phyloP scores from a whole-genome alignment of 2,329 filamentous ascomycete species.

The Thermomyces lanuginosus region DNA sequence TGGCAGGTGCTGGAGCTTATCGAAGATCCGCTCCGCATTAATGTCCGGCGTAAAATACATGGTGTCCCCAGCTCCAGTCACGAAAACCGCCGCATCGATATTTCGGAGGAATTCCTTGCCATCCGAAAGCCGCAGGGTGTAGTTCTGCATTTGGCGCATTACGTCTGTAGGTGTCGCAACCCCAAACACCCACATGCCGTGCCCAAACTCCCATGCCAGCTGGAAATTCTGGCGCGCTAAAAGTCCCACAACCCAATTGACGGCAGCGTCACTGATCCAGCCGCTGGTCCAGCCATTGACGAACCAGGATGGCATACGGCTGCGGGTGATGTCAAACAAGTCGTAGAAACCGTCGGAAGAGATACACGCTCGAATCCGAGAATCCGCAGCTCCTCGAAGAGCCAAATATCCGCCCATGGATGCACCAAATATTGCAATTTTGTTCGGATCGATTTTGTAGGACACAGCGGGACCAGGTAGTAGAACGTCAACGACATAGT shows the following conservation, averaged over 20 bases:
- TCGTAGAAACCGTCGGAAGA: conserved; percentile 1
- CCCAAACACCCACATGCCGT: neutral
- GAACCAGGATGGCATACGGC: conserved; percentile 1
- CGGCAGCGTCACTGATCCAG: neutral
- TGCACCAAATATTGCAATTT: conserved; percentile 23
- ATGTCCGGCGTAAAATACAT: neutral
- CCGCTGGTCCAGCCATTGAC: neutral
- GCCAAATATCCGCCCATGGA: conserved; percentile 34
- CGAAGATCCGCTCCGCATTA: neutral
- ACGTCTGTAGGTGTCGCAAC: neutral
- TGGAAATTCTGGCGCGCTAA: neutral
- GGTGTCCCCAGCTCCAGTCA: neutral
- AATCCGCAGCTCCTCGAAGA: conserved; percentile 17
- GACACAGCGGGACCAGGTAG: conserved; percentile 1
- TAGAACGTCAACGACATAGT: conserved; percentile 12
- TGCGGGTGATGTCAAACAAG: neutral
- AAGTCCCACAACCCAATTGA: neutral
- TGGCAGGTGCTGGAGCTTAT: neutral
- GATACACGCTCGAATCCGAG: neutral
- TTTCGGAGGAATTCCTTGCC: neutral
- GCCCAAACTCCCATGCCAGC: neutral
- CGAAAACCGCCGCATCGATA: neutral
- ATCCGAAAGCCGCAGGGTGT: neutral
- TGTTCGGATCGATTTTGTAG: conserved; percentile 19
- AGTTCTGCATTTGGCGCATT: conserved; percentile 1